phyloP scores from a whole-genome alignment of 2,329 filamentous ascomycete species.

The Penicillium sp. region DNA sequence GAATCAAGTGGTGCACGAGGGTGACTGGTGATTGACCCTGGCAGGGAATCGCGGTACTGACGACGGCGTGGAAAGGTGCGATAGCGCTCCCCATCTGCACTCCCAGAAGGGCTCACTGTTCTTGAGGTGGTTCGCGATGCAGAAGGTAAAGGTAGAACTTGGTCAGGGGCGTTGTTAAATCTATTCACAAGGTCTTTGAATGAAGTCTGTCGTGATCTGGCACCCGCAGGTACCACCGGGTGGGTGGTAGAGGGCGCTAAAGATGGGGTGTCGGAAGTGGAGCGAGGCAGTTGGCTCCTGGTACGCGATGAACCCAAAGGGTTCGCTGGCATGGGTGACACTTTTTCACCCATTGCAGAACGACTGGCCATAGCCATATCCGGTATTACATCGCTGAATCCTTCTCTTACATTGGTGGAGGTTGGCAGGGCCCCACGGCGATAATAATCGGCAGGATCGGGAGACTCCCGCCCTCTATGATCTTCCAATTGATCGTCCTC shows the following conservation, averaged over 20 bases:
- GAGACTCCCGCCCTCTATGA: slow-evolving; percentile 28
- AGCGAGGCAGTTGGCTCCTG: slow-evolving; percentile 30
- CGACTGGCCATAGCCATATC: slow-evolving; percentile 20
- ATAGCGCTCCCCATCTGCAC: slow-evolving; percentile 29
- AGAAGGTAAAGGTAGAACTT: slow-evolving; percentile 45
- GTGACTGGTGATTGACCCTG: slow-evolving; percentile 10
- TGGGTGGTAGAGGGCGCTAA: slow-evolving; percentile 19
- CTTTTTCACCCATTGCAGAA: slow-evolving; percentile 17
- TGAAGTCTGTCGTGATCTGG: slow-evolving; percentile 58
- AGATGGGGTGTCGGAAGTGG: slow-evolving; percentile 33
- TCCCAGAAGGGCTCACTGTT: slow-evolving; percentile 37
- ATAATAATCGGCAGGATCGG: slow-evolving; percentile 56
- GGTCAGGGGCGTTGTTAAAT: slow-evolving; percentile 67
- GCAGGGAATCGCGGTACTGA: slow-evolving; percentile 22
- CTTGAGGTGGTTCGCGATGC: slow-evolving; percentile 34
- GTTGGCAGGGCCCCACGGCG: slow-evolving; percentile 44
- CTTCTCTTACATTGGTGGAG: slow-evolving; percentile 27
- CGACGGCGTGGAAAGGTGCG: slow-evolving; percentile 29
- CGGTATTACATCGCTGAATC: slow-evolving; percentile 19
- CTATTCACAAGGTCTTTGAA: slow-evolving; percentile 79
- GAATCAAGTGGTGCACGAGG: slow-evolving; percentile 21
- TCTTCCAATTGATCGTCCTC: slow-evolving; percentile 13
- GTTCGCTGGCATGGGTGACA: slow-evolving; percentile 31
- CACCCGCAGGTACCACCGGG: slow-evolving; percentile 9
- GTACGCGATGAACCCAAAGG: slow-evolving; percentile 22